Evolutionary conservation across 75 land plant genomes (phyloP), one percentile per base, ranked within the genome.

Genomic region (Azolla pinnata): DNA sequence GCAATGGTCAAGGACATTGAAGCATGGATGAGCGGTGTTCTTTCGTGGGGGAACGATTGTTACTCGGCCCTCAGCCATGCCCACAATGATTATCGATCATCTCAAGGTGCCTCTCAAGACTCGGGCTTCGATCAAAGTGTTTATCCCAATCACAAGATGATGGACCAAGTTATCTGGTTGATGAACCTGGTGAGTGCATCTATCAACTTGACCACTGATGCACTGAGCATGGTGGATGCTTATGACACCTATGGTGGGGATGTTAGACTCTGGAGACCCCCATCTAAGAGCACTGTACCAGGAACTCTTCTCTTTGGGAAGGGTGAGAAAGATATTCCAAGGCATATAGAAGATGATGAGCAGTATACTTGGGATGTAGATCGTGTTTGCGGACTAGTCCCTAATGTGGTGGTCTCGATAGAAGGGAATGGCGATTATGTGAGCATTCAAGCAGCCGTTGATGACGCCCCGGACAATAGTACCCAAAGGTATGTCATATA

Each of bases 361-460:
- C 12, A 18, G 49, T 2, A 17, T 3, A 46, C 42, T 17, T 32
- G 21, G 46, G 28, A 2, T 9, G 25, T 25, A 28, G 14, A 18
- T 1, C 40, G 58, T 20, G 23, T 32, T 21, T 20, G 30, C 1
- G 72, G 26, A 18, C 61, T 40, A 0, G 59, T 18, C 19, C 76
- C 85, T 0, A 59, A 81, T 33, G 82, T 66, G 14, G 50, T 35
- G 2, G 89, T 85, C 2, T 75, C 85, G 12, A 70, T 74, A 54
- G 80, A 79, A 46, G 79, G 81, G 12, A 59, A 53, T 42, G 80
- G 83, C 23, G 31, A 59, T 0, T 80, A 51, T 54, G 60, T 8
- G 1, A 68, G 80, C 58, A 69, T 86, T 18, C 90, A 86, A 58
- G 67, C 28, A 29, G 90, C 90, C 0, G 87, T 86, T 9, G 58